Conservation (phyloP, 2,329 filamentous ascomycete genomes). For the Cladosporium sp. region DNA sequence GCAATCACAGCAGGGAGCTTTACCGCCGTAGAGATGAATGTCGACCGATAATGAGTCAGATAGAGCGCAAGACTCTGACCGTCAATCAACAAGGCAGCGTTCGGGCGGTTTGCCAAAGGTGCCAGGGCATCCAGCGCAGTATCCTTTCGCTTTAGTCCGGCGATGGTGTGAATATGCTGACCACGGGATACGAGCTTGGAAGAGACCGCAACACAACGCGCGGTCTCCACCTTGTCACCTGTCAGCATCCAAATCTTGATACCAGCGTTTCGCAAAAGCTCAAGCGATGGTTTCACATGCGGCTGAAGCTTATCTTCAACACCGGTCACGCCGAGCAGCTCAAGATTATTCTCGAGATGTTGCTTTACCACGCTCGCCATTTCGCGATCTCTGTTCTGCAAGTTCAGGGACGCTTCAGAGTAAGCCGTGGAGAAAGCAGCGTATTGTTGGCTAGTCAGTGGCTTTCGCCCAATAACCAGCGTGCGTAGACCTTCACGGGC, state of each 20-base stretch:
- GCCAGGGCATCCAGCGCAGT: constrained; percentile 85
- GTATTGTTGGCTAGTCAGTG: constrained; percentile 76
- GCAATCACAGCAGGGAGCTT: constrained; percentile 88
- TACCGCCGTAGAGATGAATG: constrained; percentile 88
- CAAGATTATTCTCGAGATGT: constrained; percentile 82
- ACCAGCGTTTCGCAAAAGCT: constrained; percentile 91
- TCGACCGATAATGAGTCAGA: constrained; percentile 74
- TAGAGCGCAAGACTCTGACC: constrained; percentile 86
- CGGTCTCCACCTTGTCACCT: constrained; percentile 97
- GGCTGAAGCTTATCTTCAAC: constrained; percentile 96
- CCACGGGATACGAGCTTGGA: constrained; percentile 91
- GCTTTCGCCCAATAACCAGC: constrained; percentile 90
- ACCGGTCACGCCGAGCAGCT: constrained; percentile 93
- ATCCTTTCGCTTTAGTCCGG: constrained; percentile 72
- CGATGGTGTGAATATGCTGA: constrained; percentile 93
- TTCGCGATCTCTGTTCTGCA: constrained; percentile 75
- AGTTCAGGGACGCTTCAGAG: constrained; percentile 75
- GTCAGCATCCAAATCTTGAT: constrained; percentile 99
- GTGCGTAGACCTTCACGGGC: constrained; percentile 93
- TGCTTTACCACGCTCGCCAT: constrained; percentile 79
- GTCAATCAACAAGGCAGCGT: constrained; percentile 90
- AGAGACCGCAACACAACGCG: constrained; percentile 90
- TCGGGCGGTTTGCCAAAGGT: constrained; percentile 78
- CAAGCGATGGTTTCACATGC: constrained; percentile 92
- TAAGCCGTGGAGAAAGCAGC: constrained; percentile 74